These are phyloP conservation scores for Wickerhamomyces rabaulensis DNA, from an alignment of 805 yeast genomes.

Conservation along the genomic window DNA sequence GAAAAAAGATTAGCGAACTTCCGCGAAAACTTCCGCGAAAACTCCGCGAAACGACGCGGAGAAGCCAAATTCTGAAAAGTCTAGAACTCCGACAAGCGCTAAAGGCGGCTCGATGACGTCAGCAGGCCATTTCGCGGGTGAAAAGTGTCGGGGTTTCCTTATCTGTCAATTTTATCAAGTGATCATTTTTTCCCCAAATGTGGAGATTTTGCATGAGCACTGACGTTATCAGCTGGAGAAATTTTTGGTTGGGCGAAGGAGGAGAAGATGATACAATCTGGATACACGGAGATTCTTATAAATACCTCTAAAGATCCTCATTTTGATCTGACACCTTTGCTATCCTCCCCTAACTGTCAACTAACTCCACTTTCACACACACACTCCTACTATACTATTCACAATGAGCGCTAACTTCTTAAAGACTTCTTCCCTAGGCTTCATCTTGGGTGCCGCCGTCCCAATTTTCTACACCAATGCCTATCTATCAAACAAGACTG, in stretches of 20 bases:
- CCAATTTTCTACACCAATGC: conserved; percentile 21
- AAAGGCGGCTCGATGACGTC: not conserved
- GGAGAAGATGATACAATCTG: not conserved
- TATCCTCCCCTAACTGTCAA: not conserved
- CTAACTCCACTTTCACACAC: too few relatives aligned
- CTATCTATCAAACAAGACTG: conserved; percentile 14
- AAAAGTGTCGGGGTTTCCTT: not conserved
- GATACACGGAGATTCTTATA: not conserved
- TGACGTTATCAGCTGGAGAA: not conserved
- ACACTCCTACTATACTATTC: not conserved
- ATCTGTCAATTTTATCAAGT: not conserved
- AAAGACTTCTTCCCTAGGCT: conserved; percentile 21
- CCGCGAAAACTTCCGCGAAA: too few relatives aligned
- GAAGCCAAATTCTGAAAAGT: too few relatives aligned
- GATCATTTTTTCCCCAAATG: not conserved
- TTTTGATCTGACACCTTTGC: not conserved
- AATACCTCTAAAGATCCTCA: not conserved
- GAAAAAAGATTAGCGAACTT: too few relatives aligned
- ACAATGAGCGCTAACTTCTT: conserved; percentile 4
- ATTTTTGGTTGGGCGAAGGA: too few relatives aligned
- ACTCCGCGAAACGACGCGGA: too few relatives aligned
- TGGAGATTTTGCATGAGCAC: not conserved
- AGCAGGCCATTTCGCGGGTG: too few relatives aligned
- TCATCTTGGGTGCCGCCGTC: conserved; percentile 18
- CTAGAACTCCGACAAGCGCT: too few relatives aligned